Conservation (phyloP, 1,284 basidiomycete species). For the Mycena sp. region DNA sequence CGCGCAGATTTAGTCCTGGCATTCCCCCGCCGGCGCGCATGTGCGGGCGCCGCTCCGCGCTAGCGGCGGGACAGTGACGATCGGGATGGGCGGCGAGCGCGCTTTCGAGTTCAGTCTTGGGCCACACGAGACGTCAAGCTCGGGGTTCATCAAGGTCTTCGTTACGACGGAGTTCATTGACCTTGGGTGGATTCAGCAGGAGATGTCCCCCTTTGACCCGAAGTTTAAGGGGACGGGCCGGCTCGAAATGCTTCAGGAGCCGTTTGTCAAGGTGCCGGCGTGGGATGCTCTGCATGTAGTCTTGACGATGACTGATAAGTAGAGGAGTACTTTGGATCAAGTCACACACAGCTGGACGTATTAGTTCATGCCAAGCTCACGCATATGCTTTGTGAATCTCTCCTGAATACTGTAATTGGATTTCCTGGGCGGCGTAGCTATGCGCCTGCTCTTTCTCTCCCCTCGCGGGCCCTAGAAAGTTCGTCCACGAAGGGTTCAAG, state of each 20-base stretch:
- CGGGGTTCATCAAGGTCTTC: conserved; percentile 1
- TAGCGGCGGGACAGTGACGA: neutral
- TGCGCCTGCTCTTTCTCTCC: too few species aligned
- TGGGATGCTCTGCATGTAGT: neutral
- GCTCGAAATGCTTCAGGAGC: neutral
- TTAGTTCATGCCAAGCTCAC: too few species aligned
- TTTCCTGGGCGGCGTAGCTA: too few species aligned
- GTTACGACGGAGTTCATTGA: neutral
- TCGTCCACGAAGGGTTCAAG: too few species aligned
- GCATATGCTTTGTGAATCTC: too few species aligned
- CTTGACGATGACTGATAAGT: neutral
- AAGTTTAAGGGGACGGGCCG: neutral
- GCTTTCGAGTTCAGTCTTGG: neutral
- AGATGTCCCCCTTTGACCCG: neutral
- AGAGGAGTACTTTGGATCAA: too few species aligned
- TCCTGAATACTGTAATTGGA: too few species aligned
- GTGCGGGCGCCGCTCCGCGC: neutral
- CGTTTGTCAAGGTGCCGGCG: neutral
- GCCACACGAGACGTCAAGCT: neutral
- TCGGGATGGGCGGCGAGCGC: neutral
- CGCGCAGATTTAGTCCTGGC: neutral
- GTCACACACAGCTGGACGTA: too few species aligned
- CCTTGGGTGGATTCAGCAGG: neutral
- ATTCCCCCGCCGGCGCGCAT: neutral
- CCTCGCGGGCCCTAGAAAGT: too few species aligned